Conservation (phyloP, 345 rosid species). For the Sonneratia alba region DNA sequence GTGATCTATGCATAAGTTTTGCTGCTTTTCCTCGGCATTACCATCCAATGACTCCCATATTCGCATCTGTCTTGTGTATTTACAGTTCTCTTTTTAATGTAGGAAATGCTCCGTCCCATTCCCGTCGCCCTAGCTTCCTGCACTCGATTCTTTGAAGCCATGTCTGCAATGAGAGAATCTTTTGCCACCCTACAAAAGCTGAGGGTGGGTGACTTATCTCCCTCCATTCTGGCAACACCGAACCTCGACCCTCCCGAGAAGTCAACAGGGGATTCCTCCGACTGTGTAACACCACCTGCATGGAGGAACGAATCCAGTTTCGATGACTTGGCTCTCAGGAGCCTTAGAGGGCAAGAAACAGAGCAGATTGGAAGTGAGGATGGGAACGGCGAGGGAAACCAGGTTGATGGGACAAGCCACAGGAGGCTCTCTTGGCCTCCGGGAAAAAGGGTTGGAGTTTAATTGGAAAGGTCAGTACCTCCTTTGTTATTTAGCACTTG, state of each 20-base stretch:
- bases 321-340: constrained; percentile 50
- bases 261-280: constrained; percentile 27
- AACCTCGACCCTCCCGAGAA: constrained; percentile 30
- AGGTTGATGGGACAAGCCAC: constrained; percentile 34
- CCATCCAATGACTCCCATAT: not conserved
- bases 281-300: constrained; percentile 61
- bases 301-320: constrained; percentile 60
- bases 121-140: constrained; percentile 98
- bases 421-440: constrained; percentile 95
- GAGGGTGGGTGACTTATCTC: constrained; percentile 58
- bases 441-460: constrained; percentile 4
- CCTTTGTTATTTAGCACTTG: not conserved
- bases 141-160: constrained; percentile 93
- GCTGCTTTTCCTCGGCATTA: not conserved
- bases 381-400: constrained; percentile 26
- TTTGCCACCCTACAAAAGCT: constrained; percentile 78
- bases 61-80: not conserved
- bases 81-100: constrained; percentile 1
- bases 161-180: constrained; percentile 99
- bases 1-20: not conserved
- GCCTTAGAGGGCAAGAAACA: constrained; percentile 27
- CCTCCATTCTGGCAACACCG: constrained; percentile 55
- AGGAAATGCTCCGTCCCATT: constrained; percentile 99
- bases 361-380: constrained; percentile 35
- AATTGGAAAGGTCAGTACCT: not conserved